phyloP scores from a whole-genome alignment of 441 rosid species.

The Arabidopsis lyrata region DNA sequence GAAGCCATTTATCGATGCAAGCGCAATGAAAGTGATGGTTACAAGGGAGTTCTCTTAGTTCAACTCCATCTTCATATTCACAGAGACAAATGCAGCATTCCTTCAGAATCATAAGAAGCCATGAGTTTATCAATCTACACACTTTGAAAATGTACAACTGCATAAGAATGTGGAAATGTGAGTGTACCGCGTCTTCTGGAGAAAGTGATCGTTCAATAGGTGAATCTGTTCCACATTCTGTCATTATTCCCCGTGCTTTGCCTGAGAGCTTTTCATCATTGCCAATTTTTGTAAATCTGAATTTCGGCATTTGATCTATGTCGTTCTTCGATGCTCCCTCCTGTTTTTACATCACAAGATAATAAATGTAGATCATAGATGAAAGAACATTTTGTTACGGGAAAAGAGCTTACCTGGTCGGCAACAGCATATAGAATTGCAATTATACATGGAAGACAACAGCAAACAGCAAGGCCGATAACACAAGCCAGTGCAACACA shows the following conservation, averaged over 20 bases:
- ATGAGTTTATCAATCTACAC: not conserved
- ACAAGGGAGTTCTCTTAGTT: conserved; percentile 94
- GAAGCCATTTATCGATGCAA: conserved; percentile 97
- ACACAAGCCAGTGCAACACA: conserved; percentile 98
- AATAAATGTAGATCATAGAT: not conserved
- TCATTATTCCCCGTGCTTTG: conserved; percentile 70
- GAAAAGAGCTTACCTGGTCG: conserved; percentile 74
- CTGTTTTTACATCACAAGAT: conserved; percentile 50
- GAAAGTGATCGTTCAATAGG: conserved; percentile 74
- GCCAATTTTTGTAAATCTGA: conserved; percentile 60
- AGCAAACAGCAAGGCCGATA: conserved; percentile 96
- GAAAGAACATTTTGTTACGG: not conserved
- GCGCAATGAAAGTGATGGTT: conserved; percentile 94
- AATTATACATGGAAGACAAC: conserved; percentile 98
- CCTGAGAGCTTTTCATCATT: conserved; percentile 55
- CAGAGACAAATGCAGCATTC: conserved; percentile 99
- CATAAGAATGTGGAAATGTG: not conserved
- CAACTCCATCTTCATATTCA: conserved; percentile 88
- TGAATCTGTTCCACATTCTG: conserved; percentile 79
- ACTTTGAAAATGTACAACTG: not conserved
- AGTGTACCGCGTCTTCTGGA: conserved; percentile 77
- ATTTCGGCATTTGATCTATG: conserved; percentile 83
- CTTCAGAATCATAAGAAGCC: conserved; percentile 47
- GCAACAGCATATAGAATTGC: conserved; percentile 96
- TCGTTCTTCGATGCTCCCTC: conserved; percentile 97